Percentiles rank a stretch among this genome's conserved stretches.
Evolutionary conservation across 2,329 filamentous ascomycete species (phyloP).

Genomic region (Dothideomycetidae sp.): DNA sequence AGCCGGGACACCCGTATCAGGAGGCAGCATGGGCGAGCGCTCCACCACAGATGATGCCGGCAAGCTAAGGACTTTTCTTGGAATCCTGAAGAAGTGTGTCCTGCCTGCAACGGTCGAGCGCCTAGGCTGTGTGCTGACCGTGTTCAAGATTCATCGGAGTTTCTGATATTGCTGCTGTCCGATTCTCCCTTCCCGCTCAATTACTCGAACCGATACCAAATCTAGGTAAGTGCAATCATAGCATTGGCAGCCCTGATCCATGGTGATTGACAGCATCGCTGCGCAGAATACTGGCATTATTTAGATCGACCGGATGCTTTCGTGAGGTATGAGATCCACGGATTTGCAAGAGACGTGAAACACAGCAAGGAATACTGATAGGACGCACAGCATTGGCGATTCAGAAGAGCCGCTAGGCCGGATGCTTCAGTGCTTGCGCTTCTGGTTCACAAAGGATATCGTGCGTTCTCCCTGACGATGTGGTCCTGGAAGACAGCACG

Average conservation of each 20-base stretch:
- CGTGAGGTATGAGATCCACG: slow-evolving; percentile 35
- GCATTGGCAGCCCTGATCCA: not conserved
- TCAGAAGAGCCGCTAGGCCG: slow-evolving; percentile 83
- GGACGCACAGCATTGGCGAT: slow-evolving; percentile 53
- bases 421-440: slow-evolving; percentile 86
- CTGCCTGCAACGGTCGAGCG: no score
- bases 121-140: slow-evolving; percentile 7
- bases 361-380: not conserved
- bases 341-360: not conserved
- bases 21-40: slow-evolving; percentile 34
- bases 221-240: slow-evolving; percentile 46
- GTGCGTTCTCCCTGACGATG: slow-evolving; percentile 26
- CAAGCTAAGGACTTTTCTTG: slow-evolving; percentile 78
- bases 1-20: slow-evolving; percentile 16
- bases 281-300: slow-evolving; percentile 91
- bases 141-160: slow-evolving; percentile 76
- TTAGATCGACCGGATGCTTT: slow-evolving; percentile 91
- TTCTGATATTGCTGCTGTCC: slow-evolving; percentile 83
- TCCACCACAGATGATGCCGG: slow-evolving; percentile 57
- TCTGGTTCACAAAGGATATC: slow-evolving; percentile 98
- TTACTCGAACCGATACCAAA: slow-evolving; percentile 93
- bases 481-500: slow-evolving; percentile 2
- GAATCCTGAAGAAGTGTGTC: slow-evolving; percentile 72
- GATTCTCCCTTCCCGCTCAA: slow-evolving; percentile 91
- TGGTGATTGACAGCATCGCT: slow-evolving; percentile 11